Evolutionary conservation across 345 rosid genomes (phyloP).

Genomic region (Geranium brycei): DNA sequence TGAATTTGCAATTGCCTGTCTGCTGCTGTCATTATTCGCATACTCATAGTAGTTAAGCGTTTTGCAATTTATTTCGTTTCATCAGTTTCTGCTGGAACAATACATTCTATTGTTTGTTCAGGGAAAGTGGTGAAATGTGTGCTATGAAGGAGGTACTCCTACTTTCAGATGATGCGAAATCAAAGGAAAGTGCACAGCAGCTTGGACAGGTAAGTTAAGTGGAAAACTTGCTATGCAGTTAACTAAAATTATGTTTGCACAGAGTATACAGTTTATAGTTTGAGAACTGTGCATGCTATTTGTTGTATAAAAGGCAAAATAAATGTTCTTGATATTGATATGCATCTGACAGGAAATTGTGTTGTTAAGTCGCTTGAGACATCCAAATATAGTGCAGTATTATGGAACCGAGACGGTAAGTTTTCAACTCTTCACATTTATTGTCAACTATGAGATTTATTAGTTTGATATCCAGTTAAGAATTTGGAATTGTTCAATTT

Average conservation of each 20-base stretch:
- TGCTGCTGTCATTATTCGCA: background rate
- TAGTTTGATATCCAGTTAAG: background rate
- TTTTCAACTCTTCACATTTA: conserved; percentile 1
- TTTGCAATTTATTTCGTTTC: no score
- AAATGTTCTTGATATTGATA: background rate
- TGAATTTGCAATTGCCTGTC: background rate
- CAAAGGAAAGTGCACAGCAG: conserved; percentile 53
- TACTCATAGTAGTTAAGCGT: background rate
- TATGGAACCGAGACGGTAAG: conserved; percentile 59
- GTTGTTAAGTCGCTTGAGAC: conserved; percentile 46
- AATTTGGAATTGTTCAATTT: background rate
- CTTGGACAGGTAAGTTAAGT: conserved; percentile 32
- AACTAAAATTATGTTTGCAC: no score
- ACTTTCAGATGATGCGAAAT: conserved; percentile 52
- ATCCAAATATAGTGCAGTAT: conserved; percentile 68
- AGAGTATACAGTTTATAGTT: no score
- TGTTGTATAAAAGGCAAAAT: no score
- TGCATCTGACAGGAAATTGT: conserved; percentile 45
- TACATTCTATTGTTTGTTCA: conserved; percentile 7
- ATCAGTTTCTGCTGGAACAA: background rate
- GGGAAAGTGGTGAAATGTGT: conserved; percentile 58
- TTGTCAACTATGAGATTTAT: background rate
- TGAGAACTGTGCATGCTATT: no score
- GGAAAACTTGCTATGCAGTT: no score
- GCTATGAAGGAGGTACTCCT: conserved; percentile 55